A percentile compares a stretch with the other conserved stretches of the same genome.
Evolutionary conservation across 768 basidiomycete species (phyloP).

Genomic region (Phaeolepiota aurea): DNA sequence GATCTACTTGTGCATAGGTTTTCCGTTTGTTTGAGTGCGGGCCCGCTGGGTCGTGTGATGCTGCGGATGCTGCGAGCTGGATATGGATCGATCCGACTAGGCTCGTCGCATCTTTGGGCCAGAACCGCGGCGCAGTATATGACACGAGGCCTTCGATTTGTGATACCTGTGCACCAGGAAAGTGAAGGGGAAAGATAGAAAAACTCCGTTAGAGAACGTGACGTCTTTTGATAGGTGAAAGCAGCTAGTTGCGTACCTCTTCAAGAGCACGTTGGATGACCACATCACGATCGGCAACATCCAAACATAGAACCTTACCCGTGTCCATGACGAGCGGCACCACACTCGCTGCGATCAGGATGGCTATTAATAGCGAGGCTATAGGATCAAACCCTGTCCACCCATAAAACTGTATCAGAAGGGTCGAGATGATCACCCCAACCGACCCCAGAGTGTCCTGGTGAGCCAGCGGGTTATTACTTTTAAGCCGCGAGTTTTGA

Average conservation of each 20-base stretch:
- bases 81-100: conserved; percentile 91
- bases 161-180: conserved; percentile 59
- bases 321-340: conserved; percentile 93
- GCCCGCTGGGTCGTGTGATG: conserved; percentile 45
- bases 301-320: conserved; percentile 79
- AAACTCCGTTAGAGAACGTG: neutral
- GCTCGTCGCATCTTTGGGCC: conserved; percentile 87
- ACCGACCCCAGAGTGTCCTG: conserved; percentile 95
- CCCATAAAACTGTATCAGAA: conserved; percentile 91
- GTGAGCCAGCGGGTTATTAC: neutral
- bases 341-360: conserved; percentile 92
- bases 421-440: conserved; percentile 94
- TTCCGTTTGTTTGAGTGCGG: conserved; percentile 38
- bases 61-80: conserved; percentile 62
- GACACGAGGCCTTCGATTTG: conserved; percentile 75
- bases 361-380: conserved; percentile 92
- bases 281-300: conserved; percentile 58
- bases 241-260: conserved; percentile 47
- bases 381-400: conserved; percentile 99
- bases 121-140: conserved; percentile 79
- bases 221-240: neutral
- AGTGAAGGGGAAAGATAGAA: neutral
- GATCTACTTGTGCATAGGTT: conserved; percentile 57
- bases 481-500: neutral
- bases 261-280: conserved; percentile 49